These are phyloP conservation scores for Myxozyma neglecta DNA, from an alignment of 805 yeast species.

Conservation along the genomic window DNA sequence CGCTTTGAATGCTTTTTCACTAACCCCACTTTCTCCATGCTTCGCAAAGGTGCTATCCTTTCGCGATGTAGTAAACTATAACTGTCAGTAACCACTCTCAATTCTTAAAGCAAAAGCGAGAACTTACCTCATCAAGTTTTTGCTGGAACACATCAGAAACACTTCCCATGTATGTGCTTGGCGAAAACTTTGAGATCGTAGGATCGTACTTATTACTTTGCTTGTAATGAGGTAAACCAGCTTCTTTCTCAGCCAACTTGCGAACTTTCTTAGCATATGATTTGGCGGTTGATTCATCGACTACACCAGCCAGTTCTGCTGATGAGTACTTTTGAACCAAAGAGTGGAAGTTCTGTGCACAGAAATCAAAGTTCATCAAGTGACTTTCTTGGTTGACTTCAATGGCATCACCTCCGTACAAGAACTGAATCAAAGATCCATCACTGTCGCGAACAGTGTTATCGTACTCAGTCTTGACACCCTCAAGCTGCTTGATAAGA, in stretches of 20 bases:
- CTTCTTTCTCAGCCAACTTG: slow-evolving; percentile 62
- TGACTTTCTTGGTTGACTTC: slow-evolving; percentile 95
- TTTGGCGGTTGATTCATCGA: slow-evolving; percentile 82
- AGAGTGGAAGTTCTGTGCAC: slow-evolving; percentile 86
- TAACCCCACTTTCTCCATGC: slow-evolving; percentile 48
- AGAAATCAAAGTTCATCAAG: slow-evolving; percentile 89
- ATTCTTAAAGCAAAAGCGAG: neutral
- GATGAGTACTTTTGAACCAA: slow-evolving; percentile 80
- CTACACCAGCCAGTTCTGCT: slow-evolving; percentile 58
- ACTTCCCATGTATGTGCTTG: slow-evolving; percentile 86
- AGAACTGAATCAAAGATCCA: slow-evolving; percentile 83
- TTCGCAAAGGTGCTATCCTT: slow-evolving; percentile 24
- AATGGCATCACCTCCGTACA: slow-evolving; percentile 96
- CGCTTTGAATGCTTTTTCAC: slow-evolving; percentile 85
- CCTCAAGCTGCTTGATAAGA: slow-evolving; percentile 95
- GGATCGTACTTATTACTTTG: slow-evolving; percentile 79
- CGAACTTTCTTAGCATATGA: slow-evolving; percentile 77
- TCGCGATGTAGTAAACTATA: slow-evolving; percentile 15
- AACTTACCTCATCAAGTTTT: slow-evolving; percentile 62
- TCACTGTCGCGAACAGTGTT: slow-evolving; percentile 94
- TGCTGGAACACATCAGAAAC: slow-evolving; percentile 88
- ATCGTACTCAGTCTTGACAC: slow-evolving; percentile 91
- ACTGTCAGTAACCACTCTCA: neutral
- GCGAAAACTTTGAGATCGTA: slow-evolving; percentile 78
- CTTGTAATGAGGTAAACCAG: slow-evolving; percentile 59